Conservation (phyloP, 164 flowering plant genomes). For the Annona squamosa region DNA sequence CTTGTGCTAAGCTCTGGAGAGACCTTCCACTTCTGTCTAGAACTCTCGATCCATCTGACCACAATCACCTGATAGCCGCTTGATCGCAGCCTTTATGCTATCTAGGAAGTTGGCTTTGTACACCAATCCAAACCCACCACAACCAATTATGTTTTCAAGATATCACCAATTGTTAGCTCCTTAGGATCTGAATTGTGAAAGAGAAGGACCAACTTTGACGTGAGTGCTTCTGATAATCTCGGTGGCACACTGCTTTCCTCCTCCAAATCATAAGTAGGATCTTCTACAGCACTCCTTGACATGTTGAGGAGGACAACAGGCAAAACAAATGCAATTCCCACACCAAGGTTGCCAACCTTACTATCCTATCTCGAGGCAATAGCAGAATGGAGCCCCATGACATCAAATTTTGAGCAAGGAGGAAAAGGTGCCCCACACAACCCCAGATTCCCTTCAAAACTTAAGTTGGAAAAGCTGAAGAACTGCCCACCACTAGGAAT, state of each 20-base stretch:
- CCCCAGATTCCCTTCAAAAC: slow-evolving; percentile 72
- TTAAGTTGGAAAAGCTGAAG: slow-evolving; percentile 57
- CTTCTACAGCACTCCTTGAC: slow-evolving; percentile 30
- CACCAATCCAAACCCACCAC: slow-evolving; percentile 82
- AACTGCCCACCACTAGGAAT: slow-evolving; percentile 78
- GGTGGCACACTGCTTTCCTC: slow-evolving; percentile 36
- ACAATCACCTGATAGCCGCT: slow-evolving; percentile 78
- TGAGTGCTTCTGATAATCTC: slow-evolving; percentile 38
- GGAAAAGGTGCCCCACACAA: slow-evolving; percentile 43
- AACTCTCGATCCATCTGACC: slow-evolving; percentile 86
- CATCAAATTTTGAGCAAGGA: slow-evolving; percentile 26
- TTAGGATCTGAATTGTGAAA: slow-evolving; percentile 51
- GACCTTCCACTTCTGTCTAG: slow-evolving; percentile 75
- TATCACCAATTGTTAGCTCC: slow-evolving; percentile 54
- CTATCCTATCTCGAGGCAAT: slow-evolving; percentile 17
- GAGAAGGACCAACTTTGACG: slow-evolving; percentile 41
- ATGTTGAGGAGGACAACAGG: slow-evolving; percentile 37
- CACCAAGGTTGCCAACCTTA: slow-evolving; percentile 42
- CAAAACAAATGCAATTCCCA: slow-evolving; percentile 49
- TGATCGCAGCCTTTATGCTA: slow-evolving; percentile 63
- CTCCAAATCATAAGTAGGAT: slow-evolving; percentile 30
- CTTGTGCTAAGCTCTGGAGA: slow-evolving; percentile 74
- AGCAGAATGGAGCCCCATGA: slow-evolving; percentile 17
- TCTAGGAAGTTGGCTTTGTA: slow-evolving; percentile 61
- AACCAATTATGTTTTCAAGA: slow-evolving; percentile 74